Base-by-base conservation (phyloP, 192 early-diverging fungal genomes). In the Thoreauomyces humboldtii region DNA sequence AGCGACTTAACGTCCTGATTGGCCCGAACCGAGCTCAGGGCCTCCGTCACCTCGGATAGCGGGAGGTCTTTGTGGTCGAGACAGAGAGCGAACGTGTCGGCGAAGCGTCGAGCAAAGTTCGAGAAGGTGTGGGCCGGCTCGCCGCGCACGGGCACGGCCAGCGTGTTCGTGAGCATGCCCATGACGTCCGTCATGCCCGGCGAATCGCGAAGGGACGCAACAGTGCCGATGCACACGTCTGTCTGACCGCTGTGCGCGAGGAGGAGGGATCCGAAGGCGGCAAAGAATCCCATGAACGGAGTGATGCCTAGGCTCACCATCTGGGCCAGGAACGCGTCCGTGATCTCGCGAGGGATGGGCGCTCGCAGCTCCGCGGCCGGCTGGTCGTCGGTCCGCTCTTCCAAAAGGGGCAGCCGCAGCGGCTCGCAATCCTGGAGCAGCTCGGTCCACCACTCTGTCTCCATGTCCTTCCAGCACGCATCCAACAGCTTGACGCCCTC, bases 91-190 rank as follows among this genome's bases (percentile, higher is more conserved):
- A n/a, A n/a, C n/a, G n/a, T n/a, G n/a, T n/a, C n/a, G n/a, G n/a
- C n/a, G n/a, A 41, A 12, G 9, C 38, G 38, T 41, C 17, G 9
- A 41, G 17, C 38, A 41, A 41, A 41, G 17, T 12, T 17, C 9
- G 38, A 41, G 17, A 41, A 41, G 9, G 38, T 41, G 9, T 41
- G 9, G 38, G 9, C 17, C 17, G 38, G 17, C 17, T 41, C 9
- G 38, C 38, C 9, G 38, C 38, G 38, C 9, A 41, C 38, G 17
- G 38, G 38, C 38, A 41, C 38, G 17, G 54, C 7, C 25, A 56
- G 31, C 19, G 54, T 56, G 54, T 56, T 56, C 54, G 33, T 27
- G 25, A 17, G 28, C 19, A 17, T 25, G 54, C 54, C 54, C 54
- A 56, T 17, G 28, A 56, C 31, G 54, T 56, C 54, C 9, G 19